phyloP scores from a whole-genome alignment of 2,329 filamentous ascomycete species.

The Fusarium miscanthi region DNA sequence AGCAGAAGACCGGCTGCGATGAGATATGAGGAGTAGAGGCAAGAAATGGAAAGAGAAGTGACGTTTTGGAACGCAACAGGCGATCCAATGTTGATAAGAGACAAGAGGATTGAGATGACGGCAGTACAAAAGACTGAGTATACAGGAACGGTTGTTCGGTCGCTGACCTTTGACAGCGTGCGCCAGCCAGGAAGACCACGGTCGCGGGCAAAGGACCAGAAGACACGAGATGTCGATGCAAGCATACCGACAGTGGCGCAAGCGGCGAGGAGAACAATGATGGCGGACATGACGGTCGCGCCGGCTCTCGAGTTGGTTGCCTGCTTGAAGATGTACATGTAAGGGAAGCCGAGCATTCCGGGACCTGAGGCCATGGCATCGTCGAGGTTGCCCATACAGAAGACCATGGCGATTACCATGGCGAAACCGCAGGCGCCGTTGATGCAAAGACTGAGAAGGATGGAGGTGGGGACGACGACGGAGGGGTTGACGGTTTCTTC shows the following conservation, averaged over 20 bases:
- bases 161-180: conserved; percentile 43
- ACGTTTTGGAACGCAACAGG: conserved; percentile 46
- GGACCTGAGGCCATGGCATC: conserved; percentile 57
- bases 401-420: conserved; percentile 67
- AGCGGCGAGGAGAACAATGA: conserved; percentile 61
- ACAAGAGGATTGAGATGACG: conserved; percentile 46
- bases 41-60: conserved; percentile 47
- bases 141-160: conserved; percentile 45
- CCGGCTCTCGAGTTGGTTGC: conserved; percentile 60
- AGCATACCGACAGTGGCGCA: conserved; percentile 64
- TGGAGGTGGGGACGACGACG: conserved; percentile 60
- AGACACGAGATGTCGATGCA: conserved; percentile 66
- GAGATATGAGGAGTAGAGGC: conserved; percentile 48
- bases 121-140: conserved; percentile 45
- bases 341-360: conserved; percentile 59
- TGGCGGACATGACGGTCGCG: conserved; percentile 60
- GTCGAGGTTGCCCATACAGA: conserved; percentile 62
- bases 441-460: conserved; percentile 60
- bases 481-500: conserved; percentile 62
- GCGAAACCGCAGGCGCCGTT: conserved; percentile 65
- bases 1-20: conserved; percentile 45
- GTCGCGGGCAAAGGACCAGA: conserved; percentile 63
- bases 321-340: conserved; percentile 68
- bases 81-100: conserved; percentile 50
- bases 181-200: conserved; percentile 48